Percentiles rank a stretch among this genome's conserved stretches.
Conservation (phyloP, 495 filamentous ascomycete species). For the Saxophila tyrrhenica region DNA sequence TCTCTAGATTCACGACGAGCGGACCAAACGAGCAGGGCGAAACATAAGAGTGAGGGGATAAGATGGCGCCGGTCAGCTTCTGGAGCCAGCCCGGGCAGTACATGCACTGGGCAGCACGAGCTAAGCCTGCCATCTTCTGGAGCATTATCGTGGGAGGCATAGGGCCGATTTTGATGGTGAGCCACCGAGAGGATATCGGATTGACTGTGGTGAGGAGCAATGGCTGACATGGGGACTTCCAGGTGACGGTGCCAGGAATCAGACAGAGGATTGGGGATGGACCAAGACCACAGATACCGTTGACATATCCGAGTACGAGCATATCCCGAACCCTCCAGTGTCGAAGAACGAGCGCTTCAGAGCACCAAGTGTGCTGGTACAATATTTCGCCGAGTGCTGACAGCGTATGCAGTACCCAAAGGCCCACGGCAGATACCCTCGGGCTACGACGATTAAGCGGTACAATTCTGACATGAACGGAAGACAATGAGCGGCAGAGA, state of each 20-base stretch:
- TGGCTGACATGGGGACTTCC: background rate
- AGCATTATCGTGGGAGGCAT: slow-evolving; percentile 57
- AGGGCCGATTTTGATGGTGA: slow-evolving; percentile 56
- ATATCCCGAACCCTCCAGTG: background rate
- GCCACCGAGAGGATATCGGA: background rate
- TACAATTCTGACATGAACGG: too few relatives aligned
- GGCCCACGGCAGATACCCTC: slow-evolving; percentile 58
- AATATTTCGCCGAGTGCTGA: background rate
- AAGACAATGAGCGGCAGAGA: too few relatives aligned
- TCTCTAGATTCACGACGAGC: background rate
- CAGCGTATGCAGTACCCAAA: slow-evolving; percentile 51
- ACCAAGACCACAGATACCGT: slow-evolving; percentile 56
- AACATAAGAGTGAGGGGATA: background rate
- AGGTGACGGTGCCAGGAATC: slow-evolving; percentile 51
- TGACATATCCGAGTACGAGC: slow-evolving; percentile 82
- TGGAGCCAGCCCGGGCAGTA: slow-evolving; percentile 71
- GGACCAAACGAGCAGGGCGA: background rate
- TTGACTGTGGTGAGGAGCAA: background rate
- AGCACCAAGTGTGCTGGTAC: background rate
- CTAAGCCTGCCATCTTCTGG: slow-evolving; percentile 82
- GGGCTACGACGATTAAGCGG: slow-evolving; percentile 63
- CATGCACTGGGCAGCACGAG: slow-evolving; percentile 72
- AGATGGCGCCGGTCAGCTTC: slow-evolving; percentile 53
- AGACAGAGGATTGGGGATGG: slow-evolving; percentile 58
- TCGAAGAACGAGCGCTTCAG: background rate